Base-by-base conservation (phyloP, 768 basidiomycete species). In the Russula sp. region DNA sequence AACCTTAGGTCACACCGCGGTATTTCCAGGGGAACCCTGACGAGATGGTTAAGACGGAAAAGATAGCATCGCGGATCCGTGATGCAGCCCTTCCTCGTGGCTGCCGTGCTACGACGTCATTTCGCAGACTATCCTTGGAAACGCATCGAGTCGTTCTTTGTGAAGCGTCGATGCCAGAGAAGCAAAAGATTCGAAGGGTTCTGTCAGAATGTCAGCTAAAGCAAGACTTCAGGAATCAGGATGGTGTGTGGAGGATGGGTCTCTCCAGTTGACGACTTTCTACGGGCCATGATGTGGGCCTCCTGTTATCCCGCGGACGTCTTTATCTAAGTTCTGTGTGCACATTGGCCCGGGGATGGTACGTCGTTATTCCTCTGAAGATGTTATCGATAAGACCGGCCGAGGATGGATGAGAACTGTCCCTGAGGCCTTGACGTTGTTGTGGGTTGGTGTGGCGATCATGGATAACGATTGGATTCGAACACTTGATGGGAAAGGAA, bases 1-100 rank as follows among this genome's bases (percentile, higher is more conserved):
- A 58, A 59, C 47, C 39, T 55, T 40, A 47, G 39, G 20, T 44
- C 47, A 47, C 62, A 49, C 57, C 57, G 62, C 52, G 45, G 57
- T 39, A 7, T 39, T 63, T 35, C 54, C 51, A 39, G 45, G 58
- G 51, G 6, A 39, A 20, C 16, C 40, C 52, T 42, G 45, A 18
- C 16, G 32, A 58, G 27, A 6, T 42, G 39, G 58, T 47, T 44
- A 42, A 39, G 37, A 50, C 34, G 20, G 22, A 50, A 10, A 32
- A 53, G 48, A 40, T 20, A 53, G 49, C 59, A n/a, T 44, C 11
- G 48, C 48, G 48, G 58, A 20, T 34, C 58, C 48, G 63, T 51
- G 49, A 50, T 55, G 42, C n/a, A 34, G 27, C 44, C 20, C 34
- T 64, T 47, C 35, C 47, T 64, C 62, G 22, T 14, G 45, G 27